Evolutionary conservation across 805 yeast species (phyloP).

Genomic region (Metschnikowia rubicola): DNA sequence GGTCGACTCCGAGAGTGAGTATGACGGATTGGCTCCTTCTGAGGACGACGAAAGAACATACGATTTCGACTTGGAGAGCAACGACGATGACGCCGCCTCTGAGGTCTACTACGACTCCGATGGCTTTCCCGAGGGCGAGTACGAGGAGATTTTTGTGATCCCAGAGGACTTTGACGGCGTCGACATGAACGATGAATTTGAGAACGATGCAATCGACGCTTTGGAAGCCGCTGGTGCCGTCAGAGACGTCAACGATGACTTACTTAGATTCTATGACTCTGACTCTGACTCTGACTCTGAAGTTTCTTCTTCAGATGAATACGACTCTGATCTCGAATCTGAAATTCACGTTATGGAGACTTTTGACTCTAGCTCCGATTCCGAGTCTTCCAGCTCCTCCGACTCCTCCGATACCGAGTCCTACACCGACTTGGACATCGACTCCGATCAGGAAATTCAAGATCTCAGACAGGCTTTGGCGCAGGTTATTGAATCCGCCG

Average conservation of each 20-base stretch:
- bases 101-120: conserved; percentile 18
- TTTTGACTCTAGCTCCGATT: conserved; percentile 10
- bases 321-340: conserved; percentile 16
- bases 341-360: conserved; percentile 9
- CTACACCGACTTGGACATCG: conserved; percentile 29
- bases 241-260: conserved; percentile 24
- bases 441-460: conserved; percentile 26
- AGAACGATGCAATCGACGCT: conserved; percentile 29
- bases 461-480: conserved; percentile 18
- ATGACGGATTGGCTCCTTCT: conserved; percentile 17
- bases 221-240: conserved; percentile 29
- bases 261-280: conserved; percentile 24
- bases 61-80: conserved; percentile 28
- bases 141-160: conserved; percentile 15
- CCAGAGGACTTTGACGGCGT: conserved; percentile 30
- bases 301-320: conserved; percentile 12
- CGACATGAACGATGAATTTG: conserved; percentile 38
- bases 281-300: conserved; percentile 19
- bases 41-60: conserved; percentile 23
- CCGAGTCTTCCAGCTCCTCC: conserved; percentile 7
- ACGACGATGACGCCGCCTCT: conserved; percentile 15
- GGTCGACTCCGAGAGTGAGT: conserved; percentile 22
- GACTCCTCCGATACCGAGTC: conserved; percentile 12
- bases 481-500: conserved; percentile 18
- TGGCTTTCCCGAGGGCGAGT: conserved; percentile 21